A percentile compares a stretch with the other conserved stretches of the same genome.
Conservation (phyloP, 768 basidiomycete species). For the Sistotremastrum suecicum region DNA sequence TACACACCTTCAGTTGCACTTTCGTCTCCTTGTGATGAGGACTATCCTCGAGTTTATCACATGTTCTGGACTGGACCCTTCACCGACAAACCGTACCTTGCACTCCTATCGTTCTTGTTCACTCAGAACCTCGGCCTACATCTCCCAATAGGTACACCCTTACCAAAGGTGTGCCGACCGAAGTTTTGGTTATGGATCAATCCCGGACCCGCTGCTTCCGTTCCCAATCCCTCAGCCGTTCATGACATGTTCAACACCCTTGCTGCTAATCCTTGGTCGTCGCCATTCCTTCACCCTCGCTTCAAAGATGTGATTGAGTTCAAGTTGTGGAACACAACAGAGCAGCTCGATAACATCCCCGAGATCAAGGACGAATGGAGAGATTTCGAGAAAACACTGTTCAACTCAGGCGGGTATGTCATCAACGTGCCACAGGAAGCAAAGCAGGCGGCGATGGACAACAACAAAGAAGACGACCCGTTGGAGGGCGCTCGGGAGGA, state of each 20-base stretch:
- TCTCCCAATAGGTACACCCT: slow-evolving; percentile 28
- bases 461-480: slow-evolving; percentile 29
- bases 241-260: slow-evolving; percentile 75
- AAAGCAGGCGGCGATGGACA: slow-evolving; percentile 21
- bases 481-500: slow-evolving; percentile 6
- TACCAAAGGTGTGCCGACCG: slow-evolving; percentile 57
- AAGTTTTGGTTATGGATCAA: slow-evolving; percentile 99
- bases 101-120: slow-evolving; percentile 86
- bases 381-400: slow-evolving; percentile 53
- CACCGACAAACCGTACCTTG: slow-evolving; percentile 96
- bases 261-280: slow-evolving; percentile 81
- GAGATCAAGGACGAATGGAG: slow-evolving; percentile 91
- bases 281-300: slow-evolving; percentile 84
- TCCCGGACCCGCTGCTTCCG: slow-evolving; percentile 85
- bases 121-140: slow-evolving; percentile 90
- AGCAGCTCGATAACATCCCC: slow-evolving; percentile 82
- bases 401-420: slow-evolving; percentile 77
- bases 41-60: slow-evolving; percentile 83
- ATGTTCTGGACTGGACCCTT: slow-evolving; percentile 99
- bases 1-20: slow-evolving; percentile 47
- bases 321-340: slow-evolving; percentile 97
- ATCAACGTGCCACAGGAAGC: slow-evolving; percentile 42
- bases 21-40: slow-evolving; percentile 60
- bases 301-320: slow-evolving; percentile 91
- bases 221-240: slow-evolving; percentile 72